These are phyloP conservation scores for Cutaneotrichosporon dermatis DNA, from an alignment of 1,284 basidiomycete genomes.

Conservation along the genomic window DNA sequence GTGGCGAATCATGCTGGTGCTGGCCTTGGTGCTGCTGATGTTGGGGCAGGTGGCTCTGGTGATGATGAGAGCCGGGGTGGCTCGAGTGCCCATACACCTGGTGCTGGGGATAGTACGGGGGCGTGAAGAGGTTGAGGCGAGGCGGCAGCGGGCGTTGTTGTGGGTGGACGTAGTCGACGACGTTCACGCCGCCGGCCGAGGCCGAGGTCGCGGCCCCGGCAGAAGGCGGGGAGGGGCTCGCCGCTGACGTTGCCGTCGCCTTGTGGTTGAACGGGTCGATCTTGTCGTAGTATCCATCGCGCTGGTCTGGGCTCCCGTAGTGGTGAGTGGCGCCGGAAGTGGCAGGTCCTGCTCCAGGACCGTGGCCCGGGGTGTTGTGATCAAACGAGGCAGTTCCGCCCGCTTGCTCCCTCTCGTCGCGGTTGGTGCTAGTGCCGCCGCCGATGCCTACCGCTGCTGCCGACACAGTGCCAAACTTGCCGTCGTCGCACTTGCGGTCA, in stretches of 20 bases:
- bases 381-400: too few relatives aligned
- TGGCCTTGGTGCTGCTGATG: not conserved
- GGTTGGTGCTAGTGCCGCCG: not conserved
- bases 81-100: constrained; percentile 1
- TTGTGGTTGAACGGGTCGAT: not conserved
- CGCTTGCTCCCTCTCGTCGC: too few relatives aligned
- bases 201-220: not conserved
- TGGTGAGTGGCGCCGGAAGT: not conserved
- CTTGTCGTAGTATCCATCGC: not conserved
- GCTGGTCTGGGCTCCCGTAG: not conserved
- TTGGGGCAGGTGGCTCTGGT: too few relatives aligned
- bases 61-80: not conserved
- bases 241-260: not conserved
- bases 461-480: not conserved
- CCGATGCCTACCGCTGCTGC: too few relatives aligned
- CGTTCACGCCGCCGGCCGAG: not conserved
- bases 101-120: not conserved
- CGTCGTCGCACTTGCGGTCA: not conserved
- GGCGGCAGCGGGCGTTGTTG: constrained; percentile 1
- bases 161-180: constrained; percentile 2
- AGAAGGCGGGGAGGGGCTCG: too few relatives aligned
- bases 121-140: not conserved
- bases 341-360: too few relatives aligned
- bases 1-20: not conserved
- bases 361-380: not conserved